Percentiles rank a stretch among this genome's conserved stretches.
Conservation (phyloP, 257 asterid species). For the Nyctanthes arbortristis region DNA sequence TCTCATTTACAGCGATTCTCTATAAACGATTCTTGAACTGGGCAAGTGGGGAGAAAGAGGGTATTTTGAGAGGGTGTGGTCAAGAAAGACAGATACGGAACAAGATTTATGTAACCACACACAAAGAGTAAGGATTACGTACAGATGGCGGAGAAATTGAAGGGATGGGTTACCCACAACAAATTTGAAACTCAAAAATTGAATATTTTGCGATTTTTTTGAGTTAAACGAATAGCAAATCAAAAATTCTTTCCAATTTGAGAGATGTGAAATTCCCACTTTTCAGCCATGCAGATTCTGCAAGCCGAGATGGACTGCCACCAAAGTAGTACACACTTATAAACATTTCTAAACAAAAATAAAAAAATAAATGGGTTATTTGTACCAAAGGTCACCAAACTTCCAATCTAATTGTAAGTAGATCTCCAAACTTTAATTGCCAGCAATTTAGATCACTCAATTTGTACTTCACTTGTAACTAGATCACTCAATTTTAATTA, state of each 20-base stretch:
- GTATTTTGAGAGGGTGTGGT: conserved; percentile 43
- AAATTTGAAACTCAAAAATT: conserved; percentile 16
- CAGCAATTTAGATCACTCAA: too few relatives aligned
- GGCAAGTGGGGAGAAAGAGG: conserved; percentile 28
- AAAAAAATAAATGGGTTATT: too few relatives aligned
- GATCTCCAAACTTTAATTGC: too few relatives aligned
- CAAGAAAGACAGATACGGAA: conserved; percentile 19
- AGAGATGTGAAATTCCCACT: conserved; percentile 15
- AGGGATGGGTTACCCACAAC: conserved; percentile 5
- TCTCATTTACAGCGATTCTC: conserved; percentile 4
- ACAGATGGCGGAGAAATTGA: conserved; percentile 18
- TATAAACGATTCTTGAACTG: conserved; percentile 6
- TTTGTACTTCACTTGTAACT: too few relatives aligned
- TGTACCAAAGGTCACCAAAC: too few relatives aligned
- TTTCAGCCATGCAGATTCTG: conserved; percentile 45
- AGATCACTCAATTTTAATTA: too few relatives aligned
- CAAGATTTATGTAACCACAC: conserved; percentile 29
- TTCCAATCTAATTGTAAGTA: too few relatives aligned
- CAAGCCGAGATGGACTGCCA: too few relatives aligned
- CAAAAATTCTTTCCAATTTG: too few relatives aligned
- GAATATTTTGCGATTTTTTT: conserved; percentile 33
- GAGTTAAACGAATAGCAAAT: conserved; percentile 17
- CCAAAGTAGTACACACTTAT: too few relatives aligned
- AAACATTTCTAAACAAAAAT: too few relatives aligned
- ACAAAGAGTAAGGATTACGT: conserved; percentile 10